Conservation (phyloP, 148 eudicot genomes). For the Salicornia ramosissima region DNA sequence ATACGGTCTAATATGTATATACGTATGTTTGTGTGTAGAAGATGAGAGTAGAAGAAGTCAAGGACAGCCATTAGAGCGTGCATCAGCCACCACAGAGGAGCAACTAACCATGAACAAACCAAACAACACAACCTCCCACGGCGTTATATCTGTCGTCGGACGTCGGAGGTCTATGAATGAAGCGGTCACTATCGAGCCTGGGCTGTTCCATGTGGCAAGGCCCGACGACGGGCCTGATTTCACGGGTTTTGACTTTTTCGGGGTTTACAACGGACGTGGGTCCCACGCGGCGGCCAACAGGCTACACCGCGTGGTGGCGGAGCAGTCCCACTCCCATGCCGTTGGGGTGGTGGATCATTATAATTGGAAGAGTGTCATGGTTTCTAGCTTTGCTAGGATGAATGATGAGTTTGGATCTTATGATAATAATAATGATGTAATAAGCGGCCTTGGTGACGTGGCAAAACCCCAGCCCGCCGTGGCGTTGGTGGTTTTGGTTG, state of each 20-base stretch:
- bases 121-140: conserved; percentile 12
- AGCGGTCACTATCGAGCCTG: conserved; percentile 24
- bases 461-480: conserved; percentile 26
- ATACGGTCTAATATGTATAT: too few relatives aligned
- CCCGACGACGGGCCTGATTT: too few relatives aligned
- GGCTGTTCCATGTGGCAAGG: conserved; percentile 7
- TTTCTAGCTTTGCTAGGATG: conserved; percentile 30
- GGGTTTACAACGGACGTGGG: conserved; percentile 44
- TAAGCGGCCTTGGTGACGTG: not conserved
- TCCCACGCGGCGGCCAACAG: conserved; percentile 27
- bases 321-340: conserved; percentile 11
- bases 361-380: conserved; percentile 36
- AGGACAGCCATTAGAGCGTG: not conserved
- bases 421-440: conserved; percentile 7
- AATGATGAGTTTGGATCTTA: conserved; percentile 24
- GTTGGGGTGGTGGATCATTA: conserved; percentile 8
- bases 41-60: not conserved
- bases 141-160: conserved; percentile 36
- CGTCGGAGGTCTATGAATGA: conserved; percentile 43
- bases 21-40: not conserved
- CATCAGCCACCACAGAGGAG: not conserved
- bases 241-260: conserved; percentile 35
- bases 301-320: conserved; percentile 30
- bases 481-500: conserved; percentile 41
- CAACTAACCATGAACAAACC: not conserved